Evolutionary conservation across 164 flowering plant genomes (phyloP).

Genomic region (Aristolochia fimbriata): DNA sequence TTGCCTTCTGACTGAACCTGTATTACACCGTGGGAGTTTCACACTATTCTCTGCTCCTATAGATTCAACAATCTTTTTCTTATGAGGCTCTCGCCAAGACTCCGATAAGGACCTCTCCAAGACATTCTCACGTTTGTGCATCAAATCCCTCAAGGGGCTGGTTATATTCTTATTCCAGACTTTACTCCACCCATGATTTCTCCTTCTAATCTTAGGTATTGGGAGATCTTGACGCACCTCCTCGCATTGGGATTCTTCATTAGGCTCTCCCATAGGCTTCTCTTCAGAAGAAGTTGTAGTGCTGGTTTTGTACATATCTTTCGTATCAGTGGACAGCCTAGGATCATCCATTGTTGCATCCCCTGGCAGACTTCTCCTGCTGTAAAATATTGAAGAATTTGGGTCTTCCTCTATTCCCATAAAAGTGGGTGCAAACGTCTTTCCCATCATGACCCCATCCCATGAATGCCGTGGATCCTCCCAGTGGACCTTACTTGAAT

Average conservation of each 20-base stretch:
- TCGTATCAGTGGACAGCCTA: conserved; percentile 4
- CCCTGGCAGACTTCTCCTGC: conserved; percentile 7
- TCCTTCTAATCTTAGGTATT: conserved; percentile 5
- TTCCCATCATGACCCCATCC: conserved; percentile 11
- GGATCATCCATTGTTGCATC: conserved; percentile 6
- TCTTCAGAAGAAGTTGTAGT: conserved; percentile 6
- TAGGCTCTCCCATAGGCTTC: neutral
- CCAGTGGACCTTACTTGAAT: conserved; percentile 11
- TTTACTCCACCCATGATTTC: conserved; percentile 13
- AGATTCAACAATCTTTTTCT: conserved; percentile 2
- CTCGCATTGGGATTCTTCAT: conserved; percentile 1
- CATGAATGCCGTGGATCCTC: conserved; percentile 15
- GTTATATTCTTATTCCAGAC: conserved; percentile 9
- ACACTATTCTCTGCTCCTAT: neutral
- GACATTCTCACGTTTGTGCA: conserved; percentile 10
- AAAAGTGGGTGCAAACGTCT: conserved; percentile 6
- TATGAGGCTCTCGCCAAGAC: conserved; percentile 9
- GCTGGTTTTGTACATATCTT: neutral
- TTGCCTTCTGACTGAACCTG: conserved; percentile 1
- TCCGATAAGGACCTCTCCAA: conserved; percentile 15
- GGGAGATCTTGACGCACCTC: neutral
- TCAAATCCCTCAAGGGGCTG: conserved; percentile 13
- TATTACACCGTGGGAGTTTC: conserved; percentile 2
- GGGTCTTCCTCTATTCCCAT: neutral
- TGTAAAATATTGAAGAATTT: conserved; percentile 2